Evolutionary conservation across 306 rosid genomes (phyloP).

Genomic region (Lathyrus aphaca): DNA sequence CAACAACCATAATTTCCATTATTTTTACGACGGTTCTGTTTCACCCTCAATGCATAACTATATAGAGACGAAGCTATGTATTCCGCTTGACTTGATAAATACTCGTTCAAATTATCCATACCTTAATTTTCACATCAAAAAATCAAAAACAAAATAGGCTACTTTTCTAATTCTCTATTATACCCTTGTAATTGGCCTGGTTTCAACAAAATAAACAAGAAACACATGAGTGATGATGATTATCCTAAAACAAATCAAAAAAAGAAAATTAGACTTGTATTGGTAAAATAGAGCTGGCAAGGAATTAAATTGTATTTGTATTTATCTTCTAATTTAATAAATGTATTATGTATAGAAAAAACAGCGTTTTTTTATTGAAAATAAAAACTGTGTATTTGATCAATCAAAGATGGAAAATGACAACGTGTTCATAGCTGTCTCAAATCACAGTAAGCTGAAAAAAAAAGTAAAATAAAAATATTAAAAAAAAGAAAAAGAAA

Average conservation of each 20-base stretch:
- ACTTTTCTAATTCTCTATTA: neutral
- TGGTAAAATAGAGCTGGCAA: constrained; percentile 24
- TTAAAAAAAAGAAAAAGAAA: neutral
- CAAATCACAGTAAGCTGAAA: neutral
- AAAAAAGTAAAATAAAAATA: neutral
- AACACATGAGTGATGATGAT: neutral
- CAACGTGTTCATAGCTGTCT: neutral
- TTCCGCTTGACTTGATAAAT: constrained; percentile 33
- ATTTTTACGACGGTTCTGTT: neutral
- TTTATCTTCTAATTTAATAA: neutral
- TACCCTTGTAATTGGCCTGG: neutral
- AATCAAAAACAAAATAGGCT: neutral
- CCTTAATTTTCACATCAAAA: neutral
- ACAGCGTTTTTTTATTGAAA: no score
- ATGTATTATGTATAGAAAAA: constrained; percentile 7
- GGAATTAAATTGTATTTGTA: constrained; percentile 9
- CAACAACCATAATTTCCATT: neutral
- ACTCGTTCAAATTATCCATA: constrained; percentile 36
- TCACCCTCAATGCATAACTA: constrained; percentile 26
- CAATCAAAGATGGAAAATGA: no score
- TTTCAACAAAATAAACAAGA: neutral
- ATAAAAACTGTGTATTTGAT: no score
- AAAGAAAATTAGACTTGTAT: neutral
- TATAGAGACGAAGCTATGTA: constrained; percentile 38
- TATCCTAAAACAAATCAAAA: constrained; percentile 30